These are phyloP conservation scores for Keithomyces neogunnii DNA, from an alignment of 2,329 filamentous ascomycete species.

Conservation along the genomic window DNA sequence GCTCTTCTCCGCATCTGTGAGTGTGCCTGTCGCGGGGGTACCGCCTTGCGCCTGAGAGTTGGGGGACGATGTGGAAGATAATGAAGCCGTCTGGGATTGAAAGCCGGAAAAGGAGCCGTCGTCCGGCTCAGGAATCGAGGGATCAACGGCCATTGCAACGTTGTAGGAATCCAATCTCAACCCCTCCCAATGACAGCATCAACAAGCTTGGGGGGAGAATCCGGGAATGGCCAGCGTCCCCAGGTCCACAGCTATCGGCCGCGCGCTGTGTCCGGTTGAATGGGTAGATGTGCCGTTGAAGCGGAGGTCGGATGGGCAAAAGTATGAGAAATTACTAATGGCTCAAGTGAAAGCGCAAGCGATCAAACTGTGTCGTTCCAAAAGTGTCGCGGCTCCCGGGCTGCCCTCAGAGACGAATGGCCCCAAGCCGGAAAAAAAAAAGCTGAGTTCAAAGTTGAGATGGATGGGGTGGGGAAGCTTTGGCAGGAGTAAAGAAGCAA, in stretches of 20 bases:
- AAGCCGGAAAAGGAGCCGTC: not conserved
- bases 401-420: not conserved
- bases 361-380: not conserved
- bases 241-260: not conserved
- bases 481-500: conserved; percentile 1
- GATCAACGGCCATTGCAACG: conserved; percentile 1
- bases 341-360: not conserved
- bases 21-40: not conserved
- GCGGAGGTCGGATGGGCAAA: not conserved
- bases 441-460: not conserved
- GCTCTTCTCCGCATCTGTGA: conserved; percentile 2
- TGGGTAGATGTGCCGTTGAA: too few relatives aligned
- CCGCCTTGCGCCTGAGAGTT: conserved; percentile 4
- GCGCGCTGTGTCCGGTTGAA: too few relatives aligned
- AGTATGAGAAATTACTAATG: not conserved
- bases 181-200: not conserved
- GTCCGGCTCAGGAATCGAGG: conserved; percentile 2
- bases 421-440: not conserved
- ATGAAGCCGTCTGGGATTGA: not conserved
- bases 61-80: conserved; percentile 7
- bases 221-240: not conserved
- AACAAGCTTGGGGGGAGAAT: not conserved
- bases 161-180: not conserved
- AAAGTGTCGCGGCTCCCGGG: not conserved
- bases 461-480: not conserved